phyloP scores from a whole-genome alignment of 306 rosid genomes.

The Lathyrus sativus region DNA sequence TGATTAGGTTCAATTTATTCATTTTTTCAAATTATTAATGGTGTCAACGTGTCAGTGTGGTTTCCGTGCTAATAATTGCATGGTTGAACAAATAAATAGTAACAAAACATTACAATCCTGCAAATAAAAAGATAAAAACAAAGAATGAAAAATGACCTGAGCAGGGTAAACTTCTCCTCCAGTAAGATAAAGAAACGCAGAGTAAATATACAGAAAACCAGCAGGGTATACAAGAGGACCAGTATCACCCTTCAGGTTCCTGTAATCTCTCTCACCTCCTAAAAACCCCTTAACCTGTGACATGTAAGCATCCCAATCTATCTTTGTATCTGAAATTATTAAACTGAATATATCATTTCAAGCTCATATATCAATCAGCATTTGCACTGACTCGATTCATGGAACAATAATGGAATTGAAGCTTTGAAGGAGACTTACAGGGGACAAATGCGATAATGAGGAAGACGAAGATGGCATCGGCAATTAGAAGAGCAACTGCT shows the following conservation, averaged over 20 bases:
- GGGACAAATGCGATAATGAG: constrained; percentile 79
- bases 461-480: constrained; percentile 61
- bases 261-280: constrained; percentile 82
- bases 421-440: constrained; percentile 47
- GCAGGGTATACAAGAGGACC: constrained; percentile 97
- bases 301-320: constrained; percentile 99
- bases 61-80: not conserved
- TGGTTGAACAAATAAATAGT: not conserved
- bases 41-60: too few species aligned
- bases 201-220: constrained; percentile 78
- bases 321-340: constrained; percentile 76
- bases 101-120: constrained; percentile 3
- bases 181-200: constrained; percentile 65
- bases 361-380: not conserved
- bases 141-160: constrained; percentile 51
- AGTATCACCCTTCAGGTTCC: constrained; percentile 87
- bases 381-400: not conserved
- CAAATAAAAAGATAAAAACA: not conserved
- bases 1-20: too few species aligned
- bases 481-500: constrained; percentile 55
- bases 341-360: constrained; percentile 18
- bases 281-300: constrained; percentile 84
- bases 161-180: constrained; percentile 77
- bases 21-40: too few species aligned
- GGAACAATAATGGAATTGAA: constrained; percentile 1